Evolutionary conservation across 805 yeast species (phyloP), one percentile per base, ranked within the genome.

Genomic region (Candida pseudofarinosa): DNA sequence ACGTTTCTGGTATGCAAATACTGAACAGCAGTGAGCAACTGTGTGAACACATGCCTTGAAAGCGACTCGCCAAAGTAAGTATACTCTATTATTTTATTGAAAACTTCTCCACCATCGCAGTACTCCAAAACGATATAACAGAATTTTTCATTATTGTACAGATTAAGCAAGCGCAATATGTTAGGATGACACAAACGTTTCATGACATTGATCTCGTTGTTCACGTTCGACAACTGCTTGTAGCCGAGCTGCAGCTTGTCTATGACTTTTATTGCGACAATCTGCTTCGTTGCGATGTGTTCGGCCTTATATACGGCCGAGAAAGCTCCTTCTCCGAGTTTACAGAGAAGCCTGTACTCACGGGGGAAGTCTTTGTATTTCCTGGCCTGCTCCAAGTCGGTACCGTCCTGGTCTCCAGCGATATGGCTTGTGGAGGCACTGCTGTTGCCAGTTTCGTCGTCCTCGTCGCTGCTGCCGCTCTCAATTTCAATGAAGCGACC

Each of bases 321-420:
- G 59, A 91, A 90, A 0, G 97, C 97, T 6, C 98, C 98, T 56
- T 85, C 90, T 0, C 93, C 91, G 14, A 85, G 50, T 16, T 62
- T 50, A 10, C 60, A 54, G 30, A 65, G 38, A 14, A 71, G 52
- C 31, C 55, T 53, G 49, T 60, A 70, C 35, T 60, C 48, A 18
- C 52, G 35, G 12, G 72, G 70, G 30, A 62, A 52, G 31, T 59
- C 63, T 3, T 55, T 53, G 26, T 52, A 55, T n/a, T 35, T 26
- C 4, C 12, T 10, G 18, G 18, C 26, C n/a, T 35, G 26, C 35
- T 19, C 44, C 32, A 33, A 10, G 3, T 30, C 31, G n/a, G 37
- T 38, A 5, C 10, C 17, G 31, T 28, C 38, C 4, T 14, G 16
- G 35, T 17, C 40, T 13, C 31, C 40, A 12, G 19, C 23, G 3